Conservation (phyloP, 1,284 basidiomycete species). For the Heterobasidion annosum region DNA sequence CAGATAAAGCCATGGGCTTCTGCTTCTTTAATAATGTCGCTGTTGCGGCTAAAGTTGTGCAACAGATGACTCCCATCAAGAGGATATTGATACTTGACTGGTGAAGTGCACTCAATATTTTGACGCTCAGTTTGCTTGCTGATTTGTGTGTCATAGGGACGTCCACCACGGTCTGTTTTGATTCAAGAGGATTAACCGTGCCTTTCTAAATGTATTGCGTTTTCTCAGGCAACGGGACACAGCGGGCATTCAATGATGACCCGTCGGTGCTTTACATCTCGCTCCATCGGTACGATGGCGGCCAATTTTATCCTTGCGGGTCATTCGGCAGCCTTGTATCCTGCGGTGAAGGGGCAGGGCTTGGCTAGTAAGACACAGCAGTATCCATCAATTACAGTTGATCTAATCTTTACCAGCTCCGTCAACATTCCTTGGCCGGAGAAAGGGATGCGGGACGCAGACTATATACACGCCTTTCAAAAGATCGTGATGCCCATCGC, state of each 20-base stretch:
- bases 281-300: constrained; percentile 89
- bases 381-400: not conserved
- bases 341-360: constrained; percentile 76
- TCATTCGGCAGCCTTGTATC: constrained; percentile 83
- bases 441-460: constrained; percentile 85
- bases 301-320: constrained; percentile 88
- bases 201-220: too few species aligned
- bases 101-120: constrained; percentile 37
- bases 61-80: constrained; percentile 58
- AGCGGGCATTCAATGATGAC: constrained; percentile 91
- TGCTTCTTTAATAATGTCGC: constrained; percentile 99
- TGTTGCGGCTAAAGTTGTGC: constrained; percentile 79
- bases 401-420: constrained; percentile 38
- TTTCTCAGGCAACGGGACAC: constrained; percentile 84
- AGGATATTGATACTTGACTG: constrained; percentile 93
- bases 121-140: too few species aligned
- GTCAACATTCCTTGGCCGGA: constrained; percentile 97
- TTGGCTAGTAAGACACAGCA: constrained; percentile 71
- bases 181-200: not conserved
- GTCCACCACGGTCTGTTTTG: constrained; percentile 80
- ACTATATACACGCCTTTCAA: constrained; percentile 96
- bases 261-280: constrained; percentile 93
- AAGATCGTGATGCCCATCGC: constrained; percentile 96
- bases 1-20: constrained; percentile 97
- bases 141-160: constrained; percentile 53